Conservation (phyloP, 345 rosid genomes). For the Arabidopsis arenosa region DNA sequence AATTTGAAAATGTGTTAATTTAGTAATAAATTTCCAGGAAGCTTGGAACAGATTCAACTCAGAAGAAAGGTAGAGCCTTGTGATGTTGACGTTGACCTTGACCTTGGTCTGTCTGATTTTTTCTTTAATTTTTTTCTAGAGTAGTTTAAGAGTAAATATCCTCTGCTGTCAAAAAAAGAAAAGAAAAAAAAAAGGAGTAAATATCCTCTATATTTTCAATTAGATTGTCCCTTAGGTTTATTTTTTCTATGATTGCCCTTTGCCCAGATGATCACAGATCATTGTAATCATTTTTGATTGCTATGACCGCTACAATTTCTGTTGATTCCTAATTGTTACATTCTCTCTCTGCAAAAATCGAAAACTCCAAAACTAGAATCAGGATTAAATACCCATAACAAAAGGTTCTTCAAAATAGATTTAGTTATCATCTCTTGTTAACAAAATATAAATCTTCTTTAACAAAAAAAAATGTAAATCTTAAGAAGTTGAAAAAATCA, state of each 20-base stretch:
- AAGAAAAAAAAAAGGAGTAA: too few relatives aligned
- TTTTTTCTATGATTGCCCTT: conserved; percentile 10
- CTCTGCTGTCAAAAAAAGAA: too few relatives aligned
- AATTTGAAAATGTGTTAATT: conserved; percentile 15
- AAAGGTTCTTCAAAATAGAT: background rate
- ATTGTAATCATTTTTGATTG: conserved; percentile 6
- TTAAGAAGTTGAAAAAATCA: too few relatives aligned
- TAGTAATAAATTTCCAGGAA: conserved; percentile 59
- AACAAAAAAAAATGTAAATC: too few relatives aligned
- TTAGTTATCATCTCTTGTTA: background rate
- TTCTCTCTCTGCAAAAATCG: background rate
- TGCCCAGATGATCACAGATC: conserved; percentile 1
- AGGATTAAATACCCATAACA: background rate
- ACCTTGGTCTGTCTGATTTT: background rate
- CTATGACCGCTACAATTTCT: background rate
- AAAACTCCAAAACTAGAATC: background rate
- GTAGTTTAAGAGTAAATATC: conserved; percentile 10
- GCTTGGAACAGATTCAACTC: conserved; percentile 97
- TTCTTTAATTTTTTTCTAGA: conserved; percentile 16
- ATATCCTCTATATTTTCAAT: background rate
- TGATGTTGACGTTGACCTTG: conserved; percentile 18
- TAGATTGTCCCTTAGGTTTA: background rate
- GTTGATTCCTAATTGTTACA: background rate
- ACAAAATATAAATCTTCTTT: background rate
- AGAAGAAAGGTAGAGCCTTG: conserved; percentile 70